Evolutionary conservation across 305 asterid species (phyloP), one percentile per base, ranked within the genome.

Genomic region (Nicotiana rustica): DNA sequence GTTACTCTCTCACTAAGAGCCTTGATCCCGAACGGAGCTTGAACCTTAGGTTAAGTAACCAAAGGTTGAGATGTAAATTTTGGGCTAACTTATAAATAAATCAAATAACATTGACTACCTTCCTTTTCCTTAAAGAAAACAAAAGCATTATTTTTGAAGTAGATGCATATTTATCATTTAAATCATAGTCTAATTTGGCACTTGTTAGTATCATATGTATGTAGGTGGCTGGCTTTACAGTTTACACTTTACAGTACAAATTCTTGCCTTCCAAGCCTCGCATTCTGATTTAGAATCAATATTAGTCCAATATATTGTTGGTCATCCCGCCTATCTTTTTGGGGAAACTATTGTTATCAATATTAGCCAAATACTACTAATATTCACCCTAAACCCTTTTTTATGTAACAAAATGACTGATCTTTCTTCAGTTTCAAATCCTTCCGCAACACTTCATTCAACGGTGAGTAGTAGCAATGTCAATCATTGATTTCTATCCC

Each of bases 231-330:
- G 10, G 10, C 47, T 38, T 49, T 49, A 49, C 57, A 33, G 4
- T 33, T 33, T 33, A 49, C 57, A 33, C 35, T 33, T 33, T 33
- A 10, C 57, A 49, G 15, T 70, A 19, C 18, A 4, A 44, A 44
- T 19, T 44, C 60, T 70, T 70, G 36, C 10, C 36, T 70, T 73
- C 9, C 64, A 73, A 73, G 61, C 25, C 41, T 73, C 12, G 79
- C 15, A 25, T 6, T 73, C 41, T 4, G 8, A 14, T 73, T 73
- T 25, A 21, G 44, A 52, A 36, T 73, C 64, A 14, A 73, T 49
- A 13, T 49, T 13, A 60, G 64, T 62, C 64, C 44, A 73, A 49
- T 62, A 25, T 0, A 73, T 49, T 44, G 78, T 49, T 44, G 78
- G 60, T 44, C 36, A 19, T 70, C 60, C n/a, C 47, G 6, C 9